These are phyloP conservation scores for Daldinia vernicosa DNA, from an alignment of 495 filamentous ascomycete genomes.

Conservation along the genomic window DNA sequence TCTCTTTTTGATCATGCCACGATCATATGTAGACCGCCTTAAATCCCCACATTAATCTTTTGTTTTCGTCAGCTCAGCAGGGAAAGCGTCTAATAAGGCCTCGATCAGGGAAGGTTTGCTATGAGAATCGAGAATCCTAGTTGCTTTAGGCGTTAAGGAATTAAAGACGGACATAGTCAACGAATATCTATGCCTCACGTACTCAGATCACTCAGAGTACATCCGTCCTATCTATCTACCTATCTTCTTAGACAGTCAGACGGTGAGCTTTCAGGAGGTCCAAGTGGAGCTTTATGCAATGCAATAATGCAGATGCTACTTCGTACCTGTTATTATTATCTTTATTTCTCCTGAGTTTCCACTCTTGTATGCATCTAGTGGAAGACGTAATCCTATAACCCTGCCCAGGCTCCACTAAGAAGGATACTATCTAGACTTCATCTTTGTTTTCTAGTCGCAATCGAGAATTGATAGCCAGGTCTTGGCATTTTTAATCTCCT, in stretches of 20 bases:
- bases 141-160: neutral
- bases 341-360: neutral
- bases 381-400: neutral
- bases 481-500: no score
- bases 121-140: neutral
- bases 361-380: neutral
- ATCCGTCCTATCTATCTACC: neutral
- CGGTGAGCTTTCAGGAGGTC: neutral
- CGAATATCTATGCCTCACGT: neutral
- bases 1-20: neutral
- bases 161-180: neutral
- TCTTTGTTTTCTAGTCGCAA: no score
- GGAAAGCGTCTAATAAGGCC: neutral
- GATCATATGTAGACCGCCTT: constrained; percentile 5
- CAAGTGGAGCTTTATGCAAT: neutral
- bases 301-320: neutral
- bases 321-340: neutral
- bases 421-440: neutral
- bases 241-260: neutral
- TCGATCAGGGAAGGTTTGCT: neutral
- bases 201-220: neutral
- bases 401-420: neutral
- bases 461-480: no score
- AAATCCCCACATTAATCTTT: neutral
- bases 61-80: neutral